Evolutionary conservation across 306 rosid species (phyloP).

Genomic region (Delonix regia): DNA sequence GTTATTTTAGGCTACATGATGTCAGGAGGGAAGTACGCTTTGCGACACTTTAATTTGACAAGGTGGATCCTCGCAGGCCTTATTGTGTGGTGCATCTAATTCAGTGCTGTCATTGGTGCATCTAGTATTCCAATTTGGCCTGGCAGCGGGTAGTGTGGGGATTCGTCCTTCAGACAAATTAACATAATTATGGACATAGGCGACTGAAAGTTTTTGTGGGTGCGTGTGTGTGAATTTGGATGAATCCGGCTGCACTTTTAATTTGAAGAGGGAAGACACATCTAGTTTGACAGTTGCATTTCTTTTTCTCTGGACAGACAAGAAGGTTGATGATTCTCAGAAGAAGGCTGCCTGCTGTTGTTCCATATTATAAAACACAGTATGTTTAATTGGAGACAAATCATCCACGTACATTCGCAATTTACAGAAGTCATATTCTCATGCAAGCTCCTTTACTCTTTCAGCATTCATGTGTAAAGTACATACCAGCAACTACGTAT

Average conservation of each 20-base stretch:
- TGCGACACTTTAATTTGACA: too few relatives aligned
- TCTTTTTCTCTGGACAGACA: constrained; percentile 48
- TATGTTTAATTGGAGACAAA: not conserved
- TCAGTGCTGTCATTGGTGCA: not conserved
- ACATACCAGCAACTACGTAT: constrained; percentile 32
- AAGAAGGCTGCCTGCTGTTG: constrained; percentile 66
- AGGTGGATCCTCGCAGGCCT: too few relatives aligned
- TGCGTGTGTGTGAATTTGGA: not conserved
- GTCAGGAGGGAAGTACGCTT: not conserved
- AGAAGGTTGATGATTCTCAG: constrained; percentile 62
- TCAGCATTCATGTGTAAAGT: constrained; percentile 43
- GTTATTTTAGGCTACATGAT: not conserved
- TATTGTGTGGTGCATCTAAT: not conserved
- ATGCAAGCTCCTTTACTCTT: constrained; percentile 23
- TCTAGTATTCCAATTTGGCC: not conserved
- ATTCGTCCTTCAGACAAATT: not conserved
- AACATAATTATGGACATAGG: not conserved
- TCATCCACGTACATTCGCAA: constrained; percentile 22
- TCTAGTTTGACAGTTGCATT: not conserved
- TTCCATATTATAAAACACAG: constrained; percentile 59
- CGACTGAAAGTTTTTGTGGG: not conserved
- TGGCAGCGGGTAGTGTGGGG: not conserved
- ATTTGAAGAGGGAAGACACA: constrained; percentile 16
- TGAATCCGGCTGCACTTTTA: not conserved
- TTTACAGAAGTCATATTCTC: constrained; percentile 32